These are phyloP conservation scores for Sporothrix luriei DNA, from an alignment of 2,329 filamentous ascomycete species.

Conservation along the genomic window DNA sequence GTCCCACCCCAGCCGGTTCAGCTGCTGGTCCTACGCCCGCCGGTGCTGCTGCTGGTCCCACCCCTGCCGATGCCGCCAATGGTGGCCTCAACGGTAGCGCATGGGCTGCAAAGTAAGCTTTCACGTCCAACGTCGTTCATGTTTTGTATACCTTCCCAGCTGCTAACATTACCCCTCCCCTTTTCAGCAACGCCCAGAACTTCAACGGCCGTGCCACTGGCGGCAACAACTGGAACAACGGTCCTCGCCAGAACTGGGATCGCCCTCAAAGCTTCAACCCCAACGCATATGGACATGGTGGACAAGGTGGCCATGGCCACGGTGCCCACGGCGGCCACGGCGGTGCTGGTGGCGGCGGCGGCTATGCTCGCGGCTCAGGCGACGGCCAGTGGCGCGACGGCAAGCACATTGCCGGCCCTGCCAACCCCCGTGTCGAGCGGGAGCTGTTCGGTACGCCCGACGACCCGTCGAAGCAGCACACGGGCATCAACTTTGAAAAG, in stretches of 20 bases:
- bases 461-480: slow-evolving; percentile 92
- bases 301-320: slow-evolving; percentile 13
- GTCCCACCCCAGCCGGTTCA: slow-evolving; percentile 33
- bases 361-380: slow-evolving; percentile 76
- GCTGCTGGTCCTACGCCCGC: slow-evolving; percentile 15
- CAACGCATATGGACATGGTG: slow-evolving; percentile 54
- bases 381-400: slow-evolving; percentile 96
- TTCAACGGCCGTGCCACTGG: slow-evolving; percentile 47
- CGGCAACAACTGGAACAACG: slow-evolving; percentile 37
- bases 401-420: slow-evolving; percentile 88
- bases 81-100: slow-evolving; percentile 63
- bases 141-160: not conserved
- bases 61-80: slow-evolving; percentile 31
- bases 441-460: slow-evolving; percentile 91
- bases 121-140: slow-evolving; percentile 15
- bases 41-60: slow-evolving; percentile 17
- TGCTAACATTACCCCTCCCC: slow-evolving; percentile 34
- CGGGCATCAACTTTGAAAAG: slow-evolving; percentile 99
- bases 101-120: slow-evolving; percentile 64
- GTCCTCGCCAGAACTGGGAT: slow-evolving; percentile 37
- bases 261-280: slow-evolving; percentile 57
- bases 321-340: slow-evolving; percentile 38
- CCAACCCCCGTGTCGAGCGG: slow-evolving; percentile 87
- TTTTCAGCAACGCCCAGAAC: slow-evolving; percentile 50
- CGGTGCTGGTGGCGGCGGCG: slow-evolving; percentile 45